Percentiles rank a stretch among this genome's conserved stretches.
Conservation (phyloP, 495 filamentous ascomycete genomes). For the Talaromyces trachyspermus region DNA sequence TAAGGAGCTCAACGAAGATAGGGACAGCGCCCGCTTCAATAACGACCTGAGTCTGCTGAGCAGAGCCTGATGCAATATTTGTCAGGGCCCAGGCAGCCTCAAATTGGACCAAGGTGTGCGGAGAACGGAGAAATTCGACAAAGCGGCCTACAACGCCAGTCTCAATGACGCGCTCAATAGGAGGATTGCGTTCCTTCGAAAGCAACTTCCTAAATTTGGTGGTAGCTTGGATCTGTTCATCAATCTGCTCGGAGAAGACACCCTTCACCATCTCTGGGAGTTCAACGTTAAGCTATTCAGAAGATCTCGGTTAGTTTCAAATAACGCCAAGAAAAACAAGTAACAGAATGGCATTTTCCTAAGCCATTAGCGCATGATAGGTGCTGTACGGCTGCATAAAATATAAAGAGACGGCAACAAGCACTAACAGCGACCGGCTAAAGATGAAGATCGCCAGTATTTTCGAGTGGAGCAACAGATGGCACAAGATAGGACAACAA, state of each 20-base stretch:
- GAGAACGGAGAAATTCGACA: slow-evolving; percentile 96
- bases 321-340: too few relatives aligned
- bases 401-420: slow-evolving; percentile 23
- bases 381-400: slow-evolving; percentile 18
- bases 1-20: slow-evolving; percentile 94
- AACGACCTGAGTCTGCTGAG: slow-evolving; percentile 95
- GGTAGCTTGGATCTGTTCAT: slow-evolving; percentile 95
- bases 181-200: slow-evolving; percentile 97
- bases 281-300: slow-evolving; percentile 82
- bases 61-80: slow-evolving; percentile 97
- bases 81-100: slow-evolving; percentile 99
- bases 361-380: too few relatives aligned
- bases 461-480: too few relatives aligned
- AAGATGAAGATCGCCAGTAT: too few relatives aligned
- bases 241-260: slow-evolving; percentile 97
- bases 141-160: slow-evolving; percentile 96
- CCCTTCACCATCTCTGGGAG: slow-evolving; percentile 96
- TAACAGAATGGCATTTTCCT: too few relatives aligned
- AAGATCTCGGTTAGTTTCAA: too few relatives aligned
- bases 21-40: slow-evolving; percentile 98
- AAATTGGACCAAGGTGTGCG: slow-evolving; percentile 97
- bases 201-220: slow-evolving; percentile 98
- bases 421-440: neutral
- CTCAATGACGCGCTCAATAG: slow-evolving; percentile 98
- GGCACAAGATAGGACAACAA: neutral